Evolutionary conservation across 169 alveolate genomes (phyloP), one percentile per base, ranked within the genome.

Genomic region (Cystoisospora suis): DNA sequence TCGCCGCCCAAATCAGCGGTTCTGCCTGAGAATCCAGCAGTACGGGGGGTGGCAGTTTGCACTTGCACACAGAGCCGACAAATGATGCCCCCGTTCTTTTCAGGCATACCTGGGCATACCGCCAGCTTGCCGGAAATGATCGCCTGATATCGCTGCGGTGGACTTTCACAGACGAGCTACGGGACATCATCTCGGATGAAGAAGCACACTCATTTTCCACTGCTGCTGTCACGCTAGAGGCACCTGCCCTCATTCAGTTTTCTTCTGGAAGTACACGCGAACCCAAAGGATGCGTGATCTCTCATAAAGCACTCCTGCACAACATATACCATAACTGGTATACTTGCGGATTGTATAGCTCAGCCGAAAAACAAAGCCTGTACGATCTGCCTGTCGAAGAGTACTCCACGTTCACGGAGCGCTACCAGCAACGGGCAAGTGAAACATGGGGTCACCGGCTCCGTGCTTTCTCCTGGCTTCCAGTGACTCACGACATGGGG

Each of bases 401-500:
- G 32, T 72, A 72, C 53, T 46, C 56, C 1, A 34, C 36, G 20
- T 72, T 72, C 53, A 72, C 83, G 1, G 83, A 72, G 32, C 9
- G 27, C 3, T 72, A 38, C 53, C 83, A 72, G 56, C 3, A 72
- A 38, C 23, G 6, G 15, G 47, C 32, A 9, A 53, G 36, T n/a
- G 23, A n/a, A 34, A 72, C 56, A 12, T 72, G 88, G 89, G 95
- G 95, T 0, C 87, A 88, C 70, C 61, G 86, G 59, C 45, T 88
- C 36, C 86, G 93, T 29, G 65, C 75, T 49, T 86, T 92, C 46
- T 89, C 94, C 32, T 92, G 95, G 95, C 79, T 92, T 20, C 95
- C 95, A 1, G 92, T 92, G 81, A 88, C 90, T 40, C 95, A 92
- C 81, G 95, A 92, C 88, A 92, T 92, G 95, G 95, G 95, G 83